phyloP scores from a whole-genome alignment of 352 stramenopile genomes.

The Peronospora destructor region DNA sequence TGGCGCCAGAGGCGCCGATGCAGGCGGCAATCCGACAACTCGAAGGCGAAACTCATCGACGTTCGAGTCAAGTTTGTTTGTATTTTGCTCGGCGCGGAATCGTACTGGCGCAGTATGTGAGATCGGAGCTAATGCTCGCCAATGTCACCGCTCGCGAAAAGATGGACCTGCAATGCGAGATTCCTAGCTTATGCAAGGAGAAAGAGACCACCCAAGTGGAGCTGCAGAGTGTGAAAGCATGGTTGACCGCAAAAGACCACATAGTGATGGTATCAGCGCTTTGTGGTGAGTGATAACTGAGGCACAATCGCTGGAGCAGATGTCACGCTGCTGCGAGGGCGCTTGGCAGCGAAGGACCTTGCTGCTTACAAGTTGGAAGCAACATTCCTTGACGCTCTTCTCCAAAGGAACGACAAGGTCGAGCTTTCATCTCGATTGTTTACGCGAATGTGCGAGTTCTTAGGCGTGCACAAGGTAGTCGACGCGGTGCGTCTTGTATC shows the following conservation, averaged over 20 bases:
- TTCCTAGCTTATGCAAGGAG: slow-evolving; percentile 23
- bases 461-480: too few species aligned
- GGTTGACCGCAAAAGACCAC: slow-evolving; percentile 45
- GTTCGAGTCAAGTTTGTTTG: too few species aligned
- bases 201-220: slow-evolving; percentile 25
- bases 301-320: slow-evolving; percentile 33
- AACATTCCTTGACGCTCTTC: slow-evolving; percentile 31
- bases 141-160: slow-evolving; percentile 40
- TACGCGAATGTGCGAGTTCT: too few species aligned
- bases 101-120: too few species aligned
- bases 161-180: slow-evolving; percentile 21
- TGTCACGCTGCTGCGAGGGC: slow-evolving; percentile 32
- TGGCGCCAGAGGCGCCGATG: too few species aligned
- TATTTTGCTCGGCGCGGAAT: too few species aligned
- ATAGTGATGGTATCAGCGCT: slow-evolving; percentile 52
- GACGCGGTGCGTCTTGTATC: too few species aligned
- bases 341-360: slow-evolving; percentile 42
- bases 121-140: too few species aligned
- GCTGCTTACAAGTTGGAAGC: slow-evolving; percentile 36
- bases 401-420: too few species aligned
- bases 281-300: slow-evolving; percentile 44
- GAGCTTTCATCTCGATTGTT: too few species aligned
- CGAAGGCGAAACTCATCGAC: too few species aligned
- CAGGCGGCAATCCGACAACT: too few species aligned
- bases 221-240: slow-evolving; percentile 32